Evolutionary conservation across 352 stramenopile genomes (phyloP).

Genomic region (Aphanomyces stellatus): DNA sequence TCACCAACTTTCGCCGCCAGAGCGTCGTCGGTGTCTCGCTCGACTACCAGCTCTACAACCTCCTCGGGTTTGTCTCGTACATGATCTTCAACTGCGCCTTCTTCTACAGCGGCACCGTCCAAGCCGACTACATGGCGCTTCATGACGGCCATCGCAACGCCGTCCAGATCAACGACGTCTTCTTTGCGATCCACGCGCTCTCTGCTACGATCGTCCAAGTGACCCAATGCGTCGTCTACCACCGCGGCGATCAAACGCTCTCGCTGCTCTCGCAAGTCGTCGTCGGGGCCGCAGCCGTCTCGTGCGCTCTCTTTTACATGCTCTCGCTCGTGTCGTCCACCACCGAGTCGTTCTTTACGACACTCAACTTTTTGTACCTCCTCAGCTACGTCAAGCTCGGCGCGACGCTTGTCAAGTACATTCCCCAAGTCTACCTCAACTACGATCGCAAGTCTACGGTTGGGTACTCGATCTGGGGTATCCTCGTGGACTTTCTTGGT

Average conservation of each 20-base stretch:
- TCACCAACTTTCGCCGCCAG: constrained; percentile 85
- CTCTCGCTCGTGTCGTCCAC: constrained; percentile 16
- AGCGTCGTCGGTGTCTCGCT: constrained; percentile 87
- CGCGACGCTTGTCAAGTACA: constrained; percentile 94
- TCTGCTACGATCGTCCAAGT: constrained; percentile 82
- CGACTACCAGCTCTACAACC: constrained; percentile 92
- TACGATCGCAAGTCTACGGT: constrained; percentile 90
- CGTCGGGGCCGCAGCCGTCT: background rate
- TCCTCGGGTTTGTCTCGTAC: constrained; percentile 93
- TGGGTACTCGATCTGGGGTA: constrained; percentile 96
- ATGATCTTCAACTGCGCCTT: constrained; percentile 92
- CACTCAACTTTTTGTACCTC: constrained; percentile 89
- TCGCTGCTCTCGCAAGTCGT: constrained; percentile 24
- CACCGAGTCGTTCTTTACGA: constrained; percentile 57
- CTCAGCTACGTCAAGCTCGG: constrained; percentile 93
- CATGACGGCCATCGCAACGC: constrained; percentile 73
- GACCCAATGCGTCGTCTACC: constrained; percentile 88
- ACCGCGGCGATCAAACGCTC: constrained; percentile 48
- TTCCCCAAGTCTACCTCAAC: constrained; percentile 95
- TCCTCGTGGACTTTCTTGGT: constrained; percentile 94
- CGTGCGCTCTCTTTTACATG: constrained; percentile 12
- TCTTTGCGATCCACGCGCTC: constrained; percentile 92
- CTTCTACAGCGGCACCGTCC: constrained; percentile 82
- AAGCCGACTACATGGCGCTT: constrained; percentile 81
- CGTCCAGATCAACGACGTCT: constrained; percentile 88